Base-by-base conservation (phyloP, 257 asterid genomes). In the Nicotiana noctiflora region DNA sequence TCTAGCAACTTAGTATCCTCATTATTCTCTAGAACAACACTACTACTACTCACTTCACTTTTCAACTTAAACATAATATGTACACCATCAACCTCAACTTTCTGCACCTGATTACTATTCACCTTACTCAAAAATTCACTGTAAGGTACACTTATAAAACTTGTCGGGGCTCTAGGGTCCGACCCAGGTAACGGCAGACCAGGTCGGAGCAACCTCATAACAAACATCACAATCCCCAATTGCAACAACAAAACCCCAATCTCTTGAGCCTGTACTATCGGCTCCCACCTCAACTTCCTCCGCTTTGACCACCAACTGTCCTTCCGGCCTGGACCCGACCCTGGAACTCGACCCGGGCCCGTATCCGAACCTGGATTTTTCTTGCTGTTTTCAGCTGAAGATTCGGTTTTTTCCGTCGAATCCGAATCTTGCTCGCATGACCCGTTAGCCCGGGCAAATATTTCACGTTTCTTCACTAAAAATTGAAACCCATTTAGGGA, bases 71-170 rank as follows among this genome's bases (percentile, higher is more conserved):
- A 94, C 97, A 94, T 90, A 60, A 96, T 90, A 84, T 94, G 95
- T 60, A 94, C 97, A 61, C 98, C 99, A 91, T 96, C 99, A 79
- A 94, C 97, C 91, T 94, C 98, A 84, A 93, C 99, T 85, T 96
- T 96, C 85, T 92, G 91, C 84, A 96, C 98, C 81, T 86, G 91
- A 85, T 96, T 88, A 55, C 88, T 67, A 74, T 93, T 94, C 52
- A 96, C 88, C 91, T 84, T 94, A 76, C 89, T 91, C 89, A 96
- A 80, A 82, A 96, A 96, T 66, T 96, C 98, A 76, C 98, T 96
- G 82, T 92, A 94, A 2, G 98, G 98, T 10, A 96, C 98, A 46
- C 93, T 92, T 37, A 92, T 91, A 84, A 90, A 79, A 19, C 92
- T 82, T 1, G 96, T 84, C 11, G 93, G 91, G 34, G 90, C 75